Evolutionary conservation across 768 basidiomycete species (phyloP), one percentile per base, ranked within the genome.

Genomic region (Tylopilus sp.): DNA sequence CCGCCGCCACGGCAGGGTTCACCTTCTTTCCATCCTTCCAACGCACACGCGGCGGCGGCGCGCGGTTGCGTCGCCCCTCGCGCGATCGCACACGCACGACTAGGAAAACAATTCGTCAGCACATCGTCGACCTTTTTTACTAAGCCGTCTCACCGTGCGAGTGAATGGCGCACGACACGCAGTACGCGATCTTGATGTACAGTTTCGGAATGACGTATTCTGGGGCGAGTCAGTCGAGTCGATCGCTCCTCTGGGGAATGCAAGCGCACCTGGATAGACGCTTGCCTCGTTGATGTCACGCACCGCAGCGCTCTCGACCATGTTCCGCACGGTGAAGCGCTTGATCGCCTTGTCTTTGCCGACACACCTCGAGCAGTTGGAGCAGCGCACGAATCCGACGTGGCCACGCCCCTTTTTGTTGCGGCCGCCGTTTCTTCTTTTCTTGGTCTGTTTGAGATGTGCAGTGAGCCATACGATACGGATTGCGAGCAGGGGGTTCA

Each of bases 291-390:
- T 91, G 71, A 99, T 89, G 78, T 99, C 97, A 59, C 95, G 82
- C 63, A 98, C 92, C 50, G 96, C 96, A 41, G 97, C 97, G 69
- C 91, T 91, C 83, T 98, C 96, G 53, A 99, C 94, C 92, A 98
- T 98, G 85, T 99, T 99, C 76, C 94, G 86, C 69, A 98, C 96
- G 34, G 95, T 97, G 84, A 96, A 96, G 48, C 97, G 83, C 80
- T 97, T 97, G 87, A 98, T 97, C 62, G 96, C 96, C 84, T 98
- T 98, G 81, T 98, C 96, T 82, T 98, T 98, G 63, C 81, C 87
- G 54, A 97, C 94, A 72, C 92, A 94, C 63, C 97, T 90, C 69
- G 92, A 92, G 84, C 97, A 99, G 86, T 99, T 99, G 63, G 94
- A 95, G 83, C 97, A 99, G 67, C 97, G 89, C 71, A 99, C 83